A percentile compares a stretch with the other conserved stretches of the same genome.
Conservation (phyloP, 2,329 filamentous ascomycete genomes). For the Fusarium equiseti region DNA sequence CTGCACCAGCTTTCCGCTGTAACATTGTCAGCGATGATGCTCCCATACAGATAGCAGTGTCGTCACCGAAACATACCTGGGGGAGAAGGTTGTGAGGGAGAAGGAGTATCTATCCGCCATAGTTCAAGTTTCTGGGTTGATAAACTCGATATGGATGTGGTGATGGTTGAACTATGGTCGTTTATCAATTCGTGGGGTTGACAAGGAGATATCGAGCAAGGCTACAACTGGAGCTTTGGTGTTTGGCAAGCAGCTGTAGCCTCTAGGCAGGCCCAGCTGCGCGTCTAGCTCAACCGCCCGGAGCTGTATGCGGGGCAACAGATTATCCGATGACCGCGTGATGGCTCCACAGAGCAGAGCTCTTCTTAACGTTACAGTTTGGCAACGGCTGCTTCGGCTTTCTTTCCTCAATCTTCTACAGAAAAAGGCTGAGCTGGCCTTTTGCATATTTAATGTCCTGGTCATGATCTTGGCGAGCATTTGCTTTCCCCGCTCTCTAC, state of each 20-base stretch:
- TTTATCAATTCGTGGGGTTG: conserved; percentile 43
- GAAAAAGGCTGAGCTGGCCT: conserved; percentile 51
- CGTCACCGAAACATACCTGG: conserved; percentile 77
- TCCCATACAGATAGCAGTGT: conserved; percentile 39
- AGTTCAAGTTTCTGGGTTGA: conserved; percentile 48
- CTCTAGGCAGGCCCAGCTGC: conserved; percentile 55
- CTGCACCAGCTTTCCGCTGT: conserved; percentile 97
- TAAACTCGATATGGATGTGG: conserved; percentile 14
- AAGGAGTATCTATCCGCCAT: conserved; percentile 99
- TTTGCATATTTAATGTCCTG: conserved; percentile 33
- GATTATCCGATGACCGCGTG: conserved; percentile 46
- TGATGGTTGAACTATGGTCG: conserved; percentile 26
- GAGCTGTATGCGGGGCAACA: conserved; percentile 45
- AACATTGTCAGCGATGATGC: conserved; percentile 59
- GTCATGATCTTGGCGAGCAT: conserved; percentile 39
- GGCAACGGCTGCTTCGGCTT: conserved; percentile 46
- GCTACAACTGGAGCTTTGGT: conserved; percentile 52
- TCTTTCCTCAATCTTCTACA: conserved; percentile 42
- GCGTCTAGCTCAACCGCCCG: conserved; percentile 51
- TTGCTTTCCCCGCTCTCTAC: conserved; percentile 40
- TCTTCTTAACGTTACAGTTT: conserved; percentile 38
- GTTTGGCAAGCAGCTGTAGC: conserved; percentile 49
- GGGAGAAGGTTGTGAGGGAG: conserved; percentile 99
- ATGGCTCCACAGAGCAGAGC: conserved; percentile 17
- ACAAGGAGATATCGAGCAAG: conserved; percentile 45